Evolutionary conservation across 2,329 filamentous ascomycete species (phyloP).

Genomic region (Epichloe hybrida): DNA sequence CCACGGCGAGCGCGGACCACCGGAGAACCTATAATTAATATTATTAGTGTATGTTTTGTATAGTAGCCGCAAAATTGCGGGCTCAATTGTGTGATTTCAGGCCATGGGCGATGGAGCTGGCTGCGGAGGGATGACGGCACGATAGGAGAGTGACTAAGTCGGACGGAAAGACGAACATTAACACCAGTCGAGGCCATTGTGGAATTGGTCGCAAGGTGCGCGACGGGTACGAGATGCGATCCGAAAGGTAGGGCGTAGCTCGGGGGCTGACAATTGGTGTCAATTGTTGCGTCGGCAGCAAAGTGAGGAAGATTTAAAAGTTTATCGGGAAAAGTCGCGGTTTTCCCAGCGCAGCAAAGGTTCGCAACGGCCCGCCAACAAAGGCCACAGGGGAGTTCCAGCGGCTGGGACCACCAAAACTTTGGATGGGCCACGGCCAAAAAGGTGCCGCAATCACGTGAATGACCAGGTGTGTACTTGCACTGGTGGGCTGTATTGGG

Average conservation of each 20-base stretch:
- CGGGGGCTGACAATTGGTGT: constrained; percentile 25
- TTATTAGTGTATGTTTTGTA: constrained; percentile 13
- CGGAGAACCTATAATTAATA: constrained; percentile 64
- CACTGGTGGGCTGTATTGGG: background rate
- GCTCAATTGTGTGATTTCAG: constrained; percentile 1
- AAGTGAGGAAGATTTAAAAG: constrained; percentile 27
- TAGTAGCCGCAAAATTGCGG: background rate
- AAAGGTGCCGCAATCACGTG: background rate
- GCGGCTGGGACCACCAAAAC: background rate
- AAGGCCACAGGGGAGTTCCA: constrained; percentile 1
- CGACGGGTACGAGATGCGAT: constrained; percentile 24
- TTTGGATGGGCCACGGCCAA: background rate
- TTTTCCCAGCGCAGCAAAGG: constrained; percentile 21
- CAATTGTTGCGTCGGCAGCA: constrained; percentile 26
- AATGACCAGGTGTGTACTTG: background rate
- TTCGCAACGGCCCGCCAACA: constrained; percentile 5
- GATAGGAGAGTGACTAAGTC: constrained; percentile 11
- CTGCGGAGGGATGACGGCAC: background rate
- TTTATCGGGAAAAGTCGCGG: constrained; percentile 34
- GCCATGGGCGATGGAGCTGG: constrained; percentile 9
- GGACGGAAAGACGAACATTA: constrained; percentile 39
- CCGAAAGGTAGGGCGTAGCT: constrained; percentile 21
- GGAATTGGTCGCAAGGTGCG: constrained; percentile 28
- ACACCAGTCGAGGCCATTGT: constrained; percentile 56
- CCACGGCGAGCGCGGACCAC: constrained; percentile 84